phyloP scores from a whole-genome alignment of 2,329 filamentous ascomycete species.

The Aphanoascus verrucosus region DNA sequence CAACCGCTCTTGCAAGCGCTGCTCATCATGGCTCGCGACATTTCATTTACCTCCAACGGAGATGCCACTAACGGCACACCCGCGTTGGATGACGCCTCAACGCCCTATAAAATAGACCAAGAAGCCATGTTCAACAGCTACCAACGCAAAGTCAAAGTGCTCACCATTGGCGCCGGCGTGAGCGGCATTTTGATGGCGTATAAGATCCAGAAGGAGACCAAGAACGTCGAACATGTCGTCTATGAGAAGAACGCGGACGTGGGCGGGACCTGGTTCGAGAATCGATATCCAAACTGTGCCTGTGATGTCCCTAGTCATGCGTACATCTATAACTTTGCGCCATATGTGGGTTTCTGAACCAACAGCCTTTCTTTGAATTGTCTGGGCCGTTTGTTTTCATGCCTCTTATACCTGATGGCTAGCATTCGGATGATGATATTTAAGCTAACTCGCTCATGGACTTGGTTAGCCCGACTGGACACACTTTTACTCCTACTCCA shows the following conservation, averaged over 20 bases:
- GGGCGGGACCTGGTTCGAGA: conserved; percentile 31
- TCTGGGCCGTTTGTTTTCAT: no score
- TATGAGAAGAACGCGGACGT: conserved; percentile 30
- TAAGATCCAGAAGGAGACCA: conserved; percentile 28
- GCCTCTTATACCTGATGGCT: no score
- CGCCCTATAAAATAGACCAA: conserved; percentile 13
- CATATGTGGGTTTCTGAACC: conserved; percentile 23
- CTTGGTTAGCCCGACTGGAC: conserved; percentile 37
- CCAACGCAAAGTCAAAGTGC: conserved; percentile 36
- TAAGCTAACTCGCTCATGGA: neutral
- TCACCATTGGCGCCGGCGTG: conserved; percentile 32
- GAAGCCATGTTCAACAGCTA: conserved; percentile 24
- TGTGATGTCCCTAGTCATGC: conserved; percentile 40
- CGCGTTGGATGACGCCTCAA: neutral
- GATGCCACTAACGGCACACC: neutral
- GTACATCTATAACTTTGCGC: conserved; percentile 37
- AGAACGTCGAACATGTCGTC: conserved; percentile 27
- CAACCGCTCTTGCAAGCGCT: neutral
- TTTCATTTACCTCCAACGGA: neutral
- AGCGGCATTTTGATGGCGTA: conserved; percentile 32
- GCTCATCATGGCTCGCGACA: conserved; percentile 1
- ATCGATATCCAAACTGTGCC: conserved; percentile 31
- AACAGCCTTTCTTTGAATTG: neutral
- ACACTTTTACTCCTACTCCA: conserved; percentile 37
- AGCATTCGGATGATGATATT: neutral